phyloP scores from a whole-genome alignment of 192 early-diverging fungal genomes.

The Jimgerdemannia lactiflua region DNA sequence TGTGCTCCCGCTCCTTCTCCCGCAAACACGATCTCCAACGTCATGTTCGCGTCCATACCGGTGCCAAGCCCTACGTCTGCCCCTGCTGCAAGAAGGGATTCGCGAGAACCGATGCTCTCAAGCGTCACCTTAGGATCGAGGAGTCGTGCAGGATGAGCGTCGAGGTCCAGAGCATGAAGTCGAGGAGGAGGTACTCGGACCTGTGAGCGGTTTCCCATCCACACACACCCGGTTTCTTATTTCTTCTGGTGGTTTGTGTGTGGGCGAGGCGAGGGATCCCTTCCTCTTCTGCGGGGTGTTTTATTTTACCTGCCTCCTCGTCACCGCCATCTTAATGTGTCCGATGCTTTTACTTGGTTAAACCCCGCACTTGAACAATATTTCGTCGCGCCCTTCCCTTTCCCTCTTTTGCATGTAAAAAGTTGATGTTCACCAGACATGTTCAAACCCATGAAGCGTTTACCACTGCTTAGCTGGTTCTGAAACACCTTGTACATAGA shows the following conservation, averaged over 20 bases:
- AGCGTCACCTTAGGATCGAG: slow-evolving; percentile 62
- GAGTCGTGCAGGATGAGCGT: slow-evolving; percentile 40
- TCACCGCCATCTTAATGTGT: background rate
- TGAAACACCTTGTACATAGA: slow-evolving; percentile 5
- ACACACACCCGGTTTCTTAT: background rate
- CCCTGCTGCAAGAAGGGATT: slow-evolving; percentile 64
- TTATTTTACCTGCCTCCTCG: background rate
- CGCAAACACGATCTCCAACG: slow-evolving; percentile 79
- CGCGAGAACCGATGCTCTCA: slow-evolving; percentile 74
- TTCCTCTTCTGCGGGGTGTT: background rate
- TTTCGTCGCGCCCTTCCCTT: background rate
- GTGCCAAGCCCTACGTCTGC: slow-evolving; percentile 69
- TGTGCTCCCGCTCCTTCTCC: slow-evolving; percentile 66
- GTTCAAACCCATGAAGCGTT: background rate
- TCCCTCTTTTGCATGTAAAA: slow-evolving; percentile 6
- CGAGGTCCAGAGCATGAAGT: slow-evolving; percentile 25
- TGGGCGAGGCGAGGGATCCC: background rate
- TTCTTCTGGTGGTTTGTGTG: background rate
- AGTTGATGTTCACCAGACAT: background rate
- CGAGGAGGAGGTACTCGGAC: background rate
- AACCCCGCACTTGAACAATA: slow-evolving; percentile 3
- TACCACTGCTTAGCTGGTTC: background rate
- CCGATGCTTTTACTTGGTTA: slow-evolving; percentile 1
- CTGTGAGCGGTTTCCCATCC: background rate
- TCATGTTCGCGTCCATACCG: slow-evolving; percentile 64